These are phyloP conservation scores for Danielozyma ontarioensis DNA, from an alignment of 805 yeast species.

Conservation along the genomic window DNA sequence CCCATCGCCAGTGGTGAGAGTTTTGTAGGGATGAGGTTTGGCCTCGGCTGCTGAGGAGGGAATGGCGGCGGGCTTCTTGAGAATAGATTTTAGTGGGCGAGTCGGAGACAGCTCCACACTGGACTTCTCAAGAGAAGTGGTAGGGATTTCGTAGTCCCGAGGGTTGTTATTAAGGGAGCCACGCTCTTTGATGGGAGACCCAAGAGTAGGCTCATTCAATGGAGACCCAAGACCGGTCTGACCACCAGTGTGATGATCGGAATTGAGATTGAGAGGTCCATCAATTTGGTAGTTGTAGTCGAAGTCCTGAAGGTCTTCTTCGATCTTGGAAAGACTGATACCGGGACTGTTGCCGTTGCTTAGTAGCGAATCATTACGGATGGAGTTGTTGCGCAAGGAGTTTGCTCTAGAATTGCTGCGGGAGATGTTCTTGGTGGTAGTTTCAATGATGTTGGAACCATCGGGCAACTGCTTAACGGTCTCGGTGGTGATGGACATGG, in stretches of 20 bases:
- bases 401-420: conserved; percentile 29
- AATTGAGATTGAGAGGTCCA: conserved; percentile 3
- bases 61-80: conserved; percentile 15
- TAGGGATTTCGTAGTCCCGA: no score
- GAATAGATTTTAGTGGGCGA: conserved; percentile 30
- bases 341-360: conserved; percentile 6
- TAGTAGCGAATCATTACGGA: conserved; percentile 11
- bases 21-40: conserved; percentile 5
- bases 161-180: no score
- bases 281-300: conserved; percentile 38
- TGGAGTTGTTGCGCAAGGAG: conserved; percentile 21
- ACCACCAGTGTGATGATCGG: neutral
- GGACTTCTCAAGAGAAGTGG: neutral
- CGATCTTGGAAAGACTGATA: conserved; percentile 32
- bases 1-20: neutral
- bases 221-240: conserved; percentile 1
- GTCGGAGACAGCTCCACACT: conserved; percentile 10
- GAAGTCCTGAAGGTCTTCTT: conserved; percentile 39
- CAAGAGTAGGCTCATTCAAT: neutral
- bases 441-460: conserved; percentile 39
- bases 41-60: neutral
- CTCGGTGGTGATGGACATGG: conserved; percentile 50
- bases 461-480: conserved; percentile 39
- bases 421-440: conserved; percentile 36
- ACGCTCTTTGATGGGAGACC: no score